Base-by-base conservation (phyloP, 176 grass and related monocot genomes). In the Avena insularis region DNA sequence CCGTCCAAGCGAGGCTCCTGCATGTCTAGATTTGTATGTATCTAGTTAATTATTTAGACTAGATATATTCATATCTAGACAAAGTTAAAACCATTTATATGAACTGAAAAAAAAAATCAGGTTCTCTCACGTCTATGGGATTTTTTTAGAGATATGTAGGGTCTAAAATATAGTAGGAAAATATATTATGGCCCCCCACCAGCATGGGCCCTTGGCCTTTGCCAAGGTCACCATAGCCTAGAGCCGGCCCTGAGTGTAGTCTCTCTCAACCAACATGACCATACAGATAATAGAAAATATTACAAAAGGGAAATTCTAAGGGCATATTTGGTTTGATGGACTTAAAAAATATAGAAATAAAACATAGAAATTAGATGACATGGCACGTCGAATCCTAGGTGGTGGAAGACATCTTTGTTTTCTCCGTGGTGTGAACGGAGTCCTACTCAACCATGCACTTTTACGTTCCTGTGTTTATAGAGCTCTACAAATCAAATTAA, bases 271-370 rank as follows among this genome's bases (percentile, higher is more conserved):
- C 12, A 66, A 35, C 33, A 35, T 35, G 33, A 66, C 17, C n/a
- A 55, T 79, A 43, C 67, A 73, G 5, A 55, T 65, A 43, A 0
- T 46, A 58, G 31, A 87, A 72, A 62, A 73, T 15, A 78, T 72
- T 63, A 72, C 72, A 62, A 25, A 36, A 69, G 43, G 43, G 73
- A 78, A 14, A 43, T 75, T 75, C 20, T 5, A n/a, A n/a, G 57
- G 57, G 19, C 19, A 2, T 59, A 2, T 59, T 59, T 59, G 55
- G 5, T 58, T 58, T 8, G 17, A 2, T 20, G 17, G 19, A 59
- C 23, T 43, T 43, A 43, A 43, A 43, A 43, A 43, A 43, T 43
- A 6, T 43, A 43, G 40, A 6, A 43, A 6, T 55, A 48, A 61
- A 61, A 61, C 3, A 0, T 25, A 62, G 10, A 1, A 62, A 12